Evolutionary conservation across 306 rosid species (phyloP).

Genomic region (Hippophae tibetana): DNA sequence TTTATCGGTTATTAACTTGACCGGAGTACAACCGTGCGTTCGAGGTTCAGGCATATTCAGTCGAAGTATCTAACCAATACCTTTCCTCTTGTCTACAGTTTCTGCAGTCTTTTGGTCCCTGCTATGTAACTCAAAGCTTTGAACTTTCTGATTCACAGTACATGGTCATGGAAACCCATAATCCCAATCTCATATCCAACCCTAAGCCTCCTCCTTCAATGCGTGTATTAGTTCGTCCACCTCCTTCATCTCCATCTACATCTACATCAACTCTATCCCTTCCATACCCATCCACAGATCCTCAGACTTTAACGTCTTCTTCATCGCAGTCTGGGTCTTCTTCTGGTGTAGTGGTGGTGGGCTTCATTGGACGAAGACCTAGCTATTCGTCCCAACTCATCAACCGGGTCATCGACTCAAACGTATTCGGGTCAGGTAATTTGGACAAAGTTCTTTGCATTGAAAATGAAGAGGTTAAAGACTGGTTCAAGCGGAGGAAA

Average conservation of each 20-base stretch:
- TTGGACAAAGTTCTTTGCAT: slow-evolving; percentile 34
- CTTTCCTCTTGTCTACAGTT: too few relatives aligned
- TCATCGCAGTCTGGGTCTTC: slow-evolving; percentile 33
- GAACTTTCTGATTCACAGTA: not conserved
- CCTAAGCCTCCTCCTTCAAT: slow-evolving; percentile 29
- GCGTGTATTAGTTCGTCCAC: slow-evolving; percentile 68
- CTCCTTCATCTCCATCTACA: slow-evolving; percentile 24
- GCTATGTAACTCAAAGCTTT: too few relatives aligned
- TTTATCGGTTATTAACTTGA: too few relatives aligned
- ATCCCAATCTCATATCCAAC: slow-evolving; percentile 17
- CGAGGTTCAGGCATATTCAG: too few relatives aligned
- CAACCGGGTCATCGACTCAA: slow-evolving; percentile 68
- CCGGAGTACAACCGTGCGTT: too few relatives aligned
- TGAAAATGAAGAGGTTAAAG: slow-evolving; percentile 42
- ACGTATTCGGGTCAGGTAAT: slow-evolving; percentile 68
- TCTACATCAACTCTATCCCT: slow-evolving; percentile 15
- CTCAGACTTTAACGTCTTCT: slow-evolving; percentile 16
- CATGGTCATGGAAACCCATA: slow-evolving; percentile 11
- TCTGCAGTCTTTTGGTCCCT: too few relatives aligned
- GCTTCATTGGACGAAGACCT: slow-evolving; percentile 50
- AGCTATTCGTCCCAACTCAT: slow-evolving; percentile 52
- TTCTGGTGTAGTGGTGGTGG: slow-evolving; percentile 71
- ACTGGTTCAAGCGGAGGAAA: slow-evolving; percentile 63
- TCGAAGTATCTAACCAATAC: too few relatives aligned
- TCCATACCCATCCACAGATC: slow-evolving; percentile 25